Percentiles rank a stretch among this genome's conserved stretches.
phyloP scores from a whole-genome alignment of 768 basidiomycete genomes.

The Suillus occidentalis region DNA sequence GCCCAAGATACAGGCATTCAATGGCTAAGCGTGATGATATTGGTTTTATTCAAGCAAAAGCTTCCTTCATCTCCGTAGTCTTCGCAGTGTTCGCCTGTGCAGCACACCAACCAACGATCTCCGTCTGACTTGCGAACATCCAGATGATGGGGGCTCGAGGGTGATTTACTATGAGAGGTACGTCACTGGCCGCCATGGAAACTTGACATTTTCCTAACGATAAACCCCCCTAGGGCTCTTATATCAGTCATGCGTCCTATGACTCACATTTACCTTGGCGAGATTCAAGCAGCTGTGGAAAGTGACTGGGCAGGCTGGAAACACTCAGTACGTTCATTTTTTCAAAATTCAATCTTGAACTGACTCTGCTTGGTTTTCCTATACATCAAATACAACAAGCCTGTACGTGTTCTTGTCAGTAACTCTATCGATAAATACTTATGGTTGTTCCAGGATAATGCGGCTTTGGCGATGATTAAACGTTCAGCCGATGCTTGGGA shows the following conservation, averaged over 20 bases:
- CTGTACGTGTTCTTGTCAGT: slow-evolving; percentile 46
- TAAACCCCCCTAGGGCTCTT: slow-evolving; percentile 58
- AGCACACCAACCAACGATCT: slow-evolving; percentile 75
- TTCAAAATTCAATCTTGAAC: neutral
- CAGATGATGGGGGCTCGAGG: slow-evolving; percentile 82
- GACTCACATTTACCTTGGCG: slow-evolving; percentile 95
- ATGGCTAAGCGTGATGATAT: slow-evolving; percentile 70
- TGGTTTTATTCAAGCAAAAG: slow-evolving; percentile 54
- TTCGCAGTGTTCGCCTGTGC: slow-evolving; percentile 93
- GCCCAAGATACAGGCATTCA: slow-evolving; percentile 62
- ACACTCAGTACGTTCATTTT: slow-evolving; percentile 76
- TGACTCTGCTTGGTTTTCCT: slow-evolving; percentile 72
- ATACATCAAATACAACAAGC: slow-evolving; percentile 98
- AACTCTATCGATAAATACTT: neutral
- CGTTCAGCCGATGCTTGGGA: slow-evolving; percentile 99
- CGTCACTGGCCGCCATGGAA: slow-evolving; percentile 20
- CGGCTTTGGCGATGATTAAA: slow-evolving; percentile 98
- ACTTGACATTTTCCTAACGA: slow-evolving; percentile 6
- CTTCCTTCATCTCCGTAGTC: slow-evolving; percentile 76
- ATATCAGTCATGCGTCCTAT: slow-evolving; percentile 92
- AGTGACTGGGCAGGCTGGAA: slow-evolving; percentile 99
- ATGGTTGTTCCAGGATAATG: slow-evolving; percentile 70
- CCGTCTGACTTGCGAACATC: slow-evolving; percentile 57
- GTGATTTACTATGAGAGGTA: slow-evolving; percentile 90
- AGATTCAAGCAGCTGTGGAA: slow-evolving; percentile 98